phyloP scores from a whole-genome alignment of 2,329 filamentous ascomycete genomes.

The Colletotrichum coccodes region DNA sequence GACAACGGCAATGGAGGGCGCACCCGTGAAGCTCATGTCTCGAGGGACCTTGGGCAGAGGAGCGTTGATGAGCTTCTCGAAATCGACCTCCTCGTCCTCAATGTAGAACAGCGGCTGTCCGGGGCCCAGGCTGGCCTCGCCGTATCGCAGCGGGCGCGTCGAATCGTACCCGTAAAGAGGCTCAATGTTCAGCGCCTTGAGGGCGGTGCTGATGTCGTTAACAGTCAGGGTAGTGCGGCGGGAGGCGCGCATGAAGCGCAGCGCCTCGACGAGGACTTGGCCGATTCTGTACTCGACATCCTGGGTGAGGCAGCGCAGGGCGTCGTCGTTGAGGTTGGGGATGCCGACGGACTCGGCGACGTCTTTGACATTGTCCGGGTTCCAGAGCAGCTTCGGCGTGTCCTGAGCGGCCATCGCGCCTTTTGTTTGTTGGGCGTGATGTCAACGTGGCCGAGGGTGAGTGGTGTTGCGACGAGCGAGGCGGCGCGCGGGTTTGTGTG shows the following conservation, averaged over 20 bases:
- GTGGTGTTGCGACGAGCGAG: not conserved
- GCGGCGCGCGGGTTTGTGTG: not conserved
- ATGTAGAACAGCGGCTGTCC: constrained; percentile 97
- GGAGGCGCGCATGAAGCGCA: constrained; percentile 95
- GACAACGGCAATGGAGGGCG: constrained; percentile 34
- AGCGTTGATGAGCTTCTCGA: constrained; percentile 98
- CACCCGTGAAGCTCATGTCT: constrained; percentile 92
- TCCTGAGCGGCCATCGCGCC: constrained; percentile 28
- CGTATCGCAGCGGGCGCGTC: constrained; percentile 87
- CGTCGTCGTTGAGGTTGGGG: constrained; percentile 81
- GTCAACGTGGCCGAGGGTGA: not conserved
- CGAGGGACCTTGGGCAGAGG: constrained; percentile 93
- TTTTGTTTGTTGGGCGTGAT: not conserved
- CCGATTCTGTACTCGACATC: constrained; percentile 96
- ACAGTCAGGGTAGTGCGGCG: constrained; percentile 89
- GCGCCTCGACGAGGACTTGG: constrained; percentile 91
- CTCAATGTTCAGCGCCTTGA: constrained; percentile 90
- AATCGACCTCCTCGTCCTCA: constrained; percentile 98
- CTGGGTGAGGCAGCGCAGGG: constrained; percentile 86
- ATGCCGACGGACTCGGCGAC: constrained; percentile 97
- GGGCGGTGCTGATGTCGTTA: constrained; percentile 87
- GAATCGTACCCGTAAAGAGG: constrained; percentile 97
- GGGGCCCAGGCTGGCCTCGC: constrained; percentile 91
- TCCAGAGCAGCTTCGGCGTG: constrained; percentile 77
- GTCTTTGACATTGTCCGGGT: constrained; percentile 93